Evolutionary conservation across 352 stramenopile genomes (phyloP).

Genomic region (Peronosclerospora sorghi): DNA sequence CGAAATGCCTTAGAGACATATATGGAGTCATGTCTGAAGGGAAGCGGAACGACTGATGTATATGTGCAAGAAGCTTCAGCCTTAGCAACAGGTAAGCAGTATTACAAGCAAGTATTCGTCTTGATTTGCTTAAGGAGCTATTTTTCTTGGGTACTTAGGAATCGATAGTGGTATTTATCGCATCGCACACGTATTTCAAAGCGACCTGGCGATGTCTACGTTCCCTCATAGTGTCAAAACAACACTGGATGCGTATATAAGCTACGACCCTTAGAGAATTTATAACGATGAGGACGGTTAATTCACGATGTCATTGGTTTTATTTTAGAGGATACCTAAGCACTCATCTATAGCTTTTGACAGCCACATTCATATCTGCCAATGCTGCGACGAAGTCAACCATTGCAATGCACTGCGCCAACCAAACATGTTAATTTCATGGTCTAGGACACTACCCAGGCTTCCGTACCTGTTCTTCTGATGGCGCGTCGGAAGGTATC

Average conservation of each 20-base stretch:
- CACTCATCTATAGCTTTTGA: constrained; percentile 8
- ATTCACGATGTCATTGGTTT: constrained; percentile 11
- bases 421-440: constrained; percentile 2
- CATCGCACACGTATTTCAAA: constrained; percentile 59
- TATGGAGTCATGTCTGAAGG: constrained; percentile 61
- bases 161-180: constrained; percentile 73
- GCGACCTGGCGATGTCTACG: constrained; percentile 42
- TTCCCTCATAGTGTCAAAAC: constrained; percentile 40
- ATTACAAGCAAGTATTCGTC: background rate
- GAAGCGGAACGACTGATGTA: constrained; percentile 39
- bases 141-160: constrained; percentile 16
- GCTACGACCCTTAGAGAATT: constrained; percentile 31
- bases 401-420: constrained; percentile 28
- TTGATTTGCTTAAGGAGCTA: constrained; percentile 3
- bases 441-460: background rate
- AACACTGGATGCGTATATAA: constrained; percentile 33
- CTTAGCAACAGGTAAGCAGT: constrained; percentile 37
- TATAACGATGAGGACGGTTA: constrained; percentile 5
- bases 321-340: background rate
- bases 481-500: constrained; percentile 13
- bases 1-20: constrained; percentile 48
- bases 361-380: constrained; percentile 28
- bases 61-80: constrained; percentile 52
- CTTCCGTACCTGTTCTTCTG: constrained; percentile 22
- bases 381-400: constrained; percentile 33